phyloP scores from a whole-genome alignment of 2,329 filamentous ascomycete genomes.

The Pseudocercospora cruenta region DNA sequence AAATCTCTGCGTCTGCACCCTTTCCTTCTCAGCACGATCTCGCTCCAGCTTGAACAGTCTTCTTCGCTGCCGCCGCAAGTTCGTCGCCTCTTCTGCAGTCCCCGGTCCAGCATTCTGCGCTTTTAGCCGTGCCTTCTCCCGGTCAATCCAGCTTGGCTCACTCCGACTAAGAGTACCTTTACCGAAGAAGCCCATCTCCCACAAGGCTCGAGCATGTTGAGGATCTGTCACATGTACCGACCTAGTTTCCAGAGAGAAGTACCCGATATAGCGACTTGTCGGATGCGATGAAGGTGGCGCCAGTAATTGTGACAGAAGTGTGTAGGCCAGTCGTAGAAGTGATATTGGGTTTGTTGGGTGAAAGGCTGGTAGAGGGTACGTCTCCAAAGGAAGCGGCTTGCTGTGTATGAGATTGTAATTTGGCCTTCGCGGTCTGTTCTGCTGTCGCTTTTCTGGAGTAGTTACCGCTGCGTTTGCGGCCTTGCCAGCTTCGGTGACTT shows the following conservation, averaged over 20 bases:
- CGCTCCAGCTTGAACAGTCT: slow-evolving; percentile 86
- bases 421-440: slow-evolving; percentile 42
- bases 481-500: background rate
- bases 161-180: slow-evolving; percentile 92
- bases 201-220: slow-evolving; percentile 75
- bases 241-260: slow-evolving; percentile 79
- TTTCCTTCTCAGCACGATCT: slow-evolving; percentile 83
- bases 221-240: slow-evolving; percentile 83
- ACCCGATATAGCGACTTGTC: slow-evolving; percentile 67
- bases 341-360: slow-evolving; percentile 93
- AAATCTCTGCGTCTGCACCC: slow-evolving; percentile 70
- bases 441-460: slow-evolving; percentile 25
- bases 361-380: slow-evolving; percentile 82
- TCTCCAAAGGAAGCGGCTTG: slow-evolving; percentile 76
- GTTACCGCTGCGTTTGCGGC: slow-evolving; percentile 9
- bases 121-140: slow-evolving; percentile 72
- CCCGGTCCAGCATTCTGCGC: slow-evolving; percentile 30
- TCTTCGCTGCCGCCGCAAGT: slow-evolving; percentile 75
- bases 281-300: slow-evolving; percentile 67
- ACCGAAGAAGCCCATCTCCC: slow-evolving; percentile 97
- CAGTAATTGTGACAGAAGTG: slow-evolving; percentile 74
- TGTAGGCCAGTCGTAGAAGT: slow-evolving; percentile 75
- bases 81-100: slow-evolving; percentile 82
- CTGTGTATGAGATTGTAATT: slow-evolving; percentile 79
- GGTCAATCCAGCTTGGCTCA: slow-evolving; percentile 89